Evolutionary conservation across 148 eudicot genomes (phyloP).

Genomic region (Chenopodium album): DNA sequence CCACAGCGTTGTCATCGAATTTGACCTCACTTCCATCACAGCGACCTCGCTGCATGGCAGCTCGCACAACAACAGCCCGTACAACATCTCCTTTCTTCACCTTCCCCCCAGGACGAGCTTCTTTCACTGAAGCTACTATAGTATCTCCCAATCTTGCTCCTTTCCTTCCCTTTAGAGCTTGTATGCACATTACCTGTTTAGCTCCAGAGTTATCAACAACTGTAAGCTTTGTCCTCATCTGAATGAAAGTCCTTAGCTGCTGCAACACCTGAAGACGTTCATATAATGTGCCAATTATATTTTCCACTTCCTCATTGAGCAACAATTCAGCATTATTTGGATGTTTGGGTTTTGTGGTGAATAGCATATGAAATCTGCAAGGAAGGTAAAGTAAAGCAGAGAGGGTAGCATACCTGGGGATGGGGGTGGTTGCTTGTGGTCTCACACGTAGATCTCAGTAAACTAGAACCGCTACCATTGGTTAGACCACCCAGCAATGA

Average conservation of each 20-base stretch:
- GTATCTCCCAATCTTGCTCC: slow-evolving; percentile 84
- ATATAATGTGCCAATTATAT: slow-evolving; percentile 4
- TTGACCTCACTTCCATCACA: slow-evolving; percentile 90
- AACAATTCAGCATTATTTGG: not conserved
- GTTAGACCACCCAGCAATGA: slow-evolving; percentile 54
- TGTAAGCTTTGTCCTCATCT: slow-evolving; percentile 81
- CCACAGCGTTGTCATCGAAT: slow-evolving; percentile 88
- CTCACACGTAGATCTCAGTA: slow-evolving; percentile 36
- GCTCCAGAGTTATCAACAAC: slow-evolving; percentile 98
- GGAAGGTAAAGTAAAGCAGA: not conserved
- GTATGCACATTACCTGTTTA: slow-evolving; percentile 79
- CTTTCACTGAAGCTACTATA: slow-evolving; percentile 78
- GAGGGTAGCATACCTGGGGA: slow-evolving; percentile 48
- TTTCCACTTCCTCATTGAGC: not conserved
- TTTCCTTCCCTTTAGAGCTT: slow-evolving; percentile 70
- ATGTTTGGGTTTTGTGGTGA: not conserved
- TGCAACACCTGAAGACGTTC: slow-evolving; percentile 21
- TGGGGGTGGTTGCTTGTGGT: slow-evolving; percentile 30
- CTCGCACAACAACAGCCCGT: slow-evolving; percentile 80
- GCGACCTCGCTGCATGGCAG: slow-evolving; percentile 74
- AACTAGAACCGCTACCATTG: slow-evolving; percentile 31
- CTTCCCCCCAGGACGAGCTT: slow-evolving; percentile 76
- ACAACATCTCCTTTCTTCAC: slow-evolving; percentile 90
- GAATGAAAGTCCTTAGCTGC: slow-evolving; percentile 81
- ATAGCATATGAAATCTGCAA: not conserved